Percentiles rank a stretch among this genome's conserved stretches.
Conservation (phyloP, 192 early-diverging fungal species). For the Coemansia sp. region DNA sequence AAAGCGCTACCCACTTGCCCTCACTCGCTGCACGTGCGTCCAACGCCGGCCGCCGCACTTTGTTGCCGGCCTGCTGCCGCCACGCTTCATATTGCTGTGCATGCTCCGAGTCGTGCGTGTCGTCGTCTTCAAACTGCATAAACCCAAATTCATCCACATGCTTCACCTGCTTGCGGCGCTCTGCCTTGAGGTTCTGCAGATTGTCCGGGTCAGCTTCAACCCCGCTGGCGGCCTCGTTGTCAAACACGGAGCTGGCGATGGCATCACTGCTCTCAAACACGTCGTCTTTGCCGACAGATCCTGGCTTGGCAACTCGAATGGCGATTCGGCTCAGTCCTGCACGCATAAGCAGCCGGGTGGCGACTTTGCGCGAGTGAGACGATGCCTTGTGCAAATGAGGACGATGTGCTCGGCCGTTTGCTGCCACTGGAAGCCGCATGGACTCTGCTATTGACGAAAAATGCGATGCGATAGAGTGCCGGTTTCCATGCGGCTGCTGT, state of each 20-base stretch:
- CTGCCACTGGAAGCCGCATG: constrained; percentile 1
- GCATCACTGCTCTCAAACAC: constrained; percentile 19
- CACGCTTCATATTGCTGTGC: constrained; percentile 33
- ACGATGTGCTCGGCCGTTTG: background rate
- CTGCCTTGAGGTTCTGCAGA: constrained; percentile 31
- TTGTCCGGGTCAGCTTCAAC: constrained; percentile 39
- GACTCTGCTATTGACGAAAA: constrained; percentile 28
- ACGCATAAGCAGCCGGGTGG: constrained; percentile 49
- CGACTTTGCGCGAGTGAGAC: constrained; percentile 34
- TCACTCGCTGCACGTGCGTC: constrained; percentile 20
- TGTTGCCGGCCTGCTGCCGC: constrained; percentile 8
- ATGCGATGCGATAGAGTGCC: constrained; percentile 24
- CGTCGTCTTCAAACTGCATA: constrained; percentile 42
- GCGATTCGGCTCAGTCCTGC: constrained; percentile 50
- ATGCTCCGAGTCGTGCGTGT: constrained; percentile 22
- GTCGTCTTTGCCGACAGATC: background rate
- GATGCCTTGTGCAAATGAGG: constrained; percentile 18
- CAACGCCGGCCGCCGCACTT: constrained; percentile 4
- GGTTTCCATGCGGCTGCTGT: constrained; percentile 1
- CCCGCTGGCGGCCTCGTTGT: constrained; percentile 17
- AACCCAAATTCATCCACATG: constrained; percentile 41
- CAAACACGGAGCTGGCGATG: constrained; percentile 24
- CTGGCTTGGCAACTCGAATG: constrained; percentile 36
- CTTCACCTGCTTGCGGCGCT: constrained; percentile 48
- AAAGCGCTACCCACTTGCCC: constrained; percentile 35